These are phyloP conservation scores for Boletus fagicola DNA, from an alignment of 768 basidiomycete species.

Conservation along the genomic window DNA sequence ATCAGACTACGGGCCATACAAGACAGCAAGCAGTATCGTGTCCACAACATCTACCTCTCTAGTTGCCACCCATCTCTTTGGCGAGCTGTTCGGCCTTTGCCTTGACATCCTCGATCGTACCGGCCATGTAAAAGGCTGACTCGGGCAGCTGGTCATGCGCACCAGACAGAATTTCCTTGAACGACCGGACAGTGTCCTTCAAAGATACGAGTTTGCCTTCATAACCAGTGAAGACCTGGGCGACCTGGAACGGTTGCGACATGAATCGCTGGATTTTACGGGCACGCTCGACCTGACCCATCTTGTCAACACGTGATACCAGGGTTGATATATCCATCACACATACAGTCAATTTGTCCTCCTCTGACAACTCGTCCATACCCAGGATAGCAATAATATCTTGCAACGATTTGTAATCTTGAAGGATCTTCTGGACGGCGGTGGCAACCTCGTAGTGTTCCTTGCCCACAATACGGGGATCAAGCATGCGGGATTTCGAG, in stretches of 20 bases:
- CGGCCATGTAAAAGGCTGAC: conserved; percentile 97
- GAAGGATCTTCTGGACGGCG: conserved; percentile 94
- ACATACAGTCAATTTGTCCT: conserved; percentile 86
- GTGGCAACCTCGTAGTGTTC: conserved; percentile 98
- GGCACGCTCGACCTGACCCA: conserved; percentile 85
- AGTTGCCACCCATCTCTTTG: conserved; percentile 77
- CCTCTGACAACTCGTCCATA: conserved; percentile 99
- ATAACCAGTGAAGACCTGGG: conserved; percentile 99
- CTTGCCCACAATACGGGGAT: conserved; percentile 94
- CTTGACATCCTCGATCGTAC: conserved; percentile 97
- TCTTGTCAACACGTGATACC: conserved; percentile 1
- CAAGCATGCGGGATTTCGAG: conserved; percentile 99
- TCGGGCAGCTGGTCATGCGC: conserved; percentile 88
- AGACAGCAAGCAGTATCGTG: conserved; percentile 11
- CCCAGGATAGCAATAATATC: conserved; percentile 99
- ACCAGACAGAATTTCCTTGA: conserved; percentile 96
- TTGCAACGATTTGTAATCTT: conserved; percentile 95
- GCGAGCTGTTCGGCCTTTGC: conserved; percentile 96
- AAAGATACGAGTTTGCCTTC: conserved; percentile 96
- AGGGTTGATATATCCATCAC: neutral
- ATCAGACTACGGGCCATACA: conserved; percentile 1
- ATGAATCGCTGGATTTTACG: conserved; percentile 99
- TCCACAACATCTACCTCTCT: conserved; percentile 22
- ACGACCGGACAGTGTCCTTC: conserved; percentile 94
- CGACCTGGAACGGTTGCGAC: conserved; percentile 99